Conservation (phyloP, 345 rosid species). For the Euphorbia peplus region DNA sequence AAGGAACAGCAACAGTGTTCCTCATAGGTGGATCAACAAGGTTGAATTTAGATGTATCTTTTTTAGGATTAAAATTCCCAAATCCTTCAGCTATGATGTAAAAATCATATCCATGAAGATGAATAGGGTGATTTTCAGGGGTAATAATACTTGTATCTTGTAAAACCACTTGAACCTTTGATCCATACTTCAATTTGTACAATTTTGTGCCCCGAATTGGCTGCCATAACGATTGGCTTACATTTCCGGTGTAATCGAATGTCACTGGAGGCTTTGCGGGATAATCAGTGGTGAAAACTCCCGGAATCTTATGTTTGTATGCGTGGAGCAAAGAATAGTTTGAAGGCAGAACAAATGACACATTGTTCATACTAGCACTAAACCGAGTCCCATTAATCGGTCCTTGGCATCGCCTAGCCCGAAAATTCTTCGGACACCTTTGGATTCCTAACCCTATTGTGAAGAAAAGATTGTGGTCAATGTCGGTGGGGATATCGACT, state of each 20-base stretch:
- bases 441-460: conserved; percentile 75
- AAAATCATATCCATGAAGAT: conserved; percentile 93
- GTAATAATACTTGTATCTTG: conserved; percentile 83
- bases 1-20: conserved; percentile 77
- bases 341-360: conserved; percentile 69
- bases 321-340: conserved; percentile 76
- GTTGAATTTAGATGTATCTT: conserved; percentile 66
- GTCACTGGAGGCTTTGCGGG: conserved; percentile 60
- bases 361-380: conserved; percentile 83
- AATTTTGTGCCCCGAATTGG: conserved; percentile 63
- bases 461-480: conserved; percentile 70
- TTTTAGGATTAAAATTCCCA: conserved; percentile 77
- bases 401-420: conserved; percentile 58
- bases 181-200: conserved; percentile 65
- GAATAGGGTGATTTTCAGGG: conserved; percentile 88
- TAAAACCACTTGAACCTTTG: conserved; percentile 72
- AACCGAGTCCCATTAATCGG: conserved; percentile 76
- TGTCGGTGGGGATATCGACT: conserved; percentile 58
- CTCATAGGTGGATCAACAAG: conserved; percentile 87
- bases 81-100: conserved; percentile 78
- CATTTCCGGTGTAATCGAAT: conserved; percentile 84
- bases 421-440: conserved; percentile 57
- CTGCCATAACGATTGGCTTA: conserved; percentile 62
- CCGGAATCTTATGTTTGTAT: conserved; percentile 51
- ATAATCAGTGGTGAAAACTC: conserved; percentile 82